Base-by-base conservation (phyloP, 2,329 filamentous ascomycete genomes). In the Rhexocercosporidium sp. region DNA sequence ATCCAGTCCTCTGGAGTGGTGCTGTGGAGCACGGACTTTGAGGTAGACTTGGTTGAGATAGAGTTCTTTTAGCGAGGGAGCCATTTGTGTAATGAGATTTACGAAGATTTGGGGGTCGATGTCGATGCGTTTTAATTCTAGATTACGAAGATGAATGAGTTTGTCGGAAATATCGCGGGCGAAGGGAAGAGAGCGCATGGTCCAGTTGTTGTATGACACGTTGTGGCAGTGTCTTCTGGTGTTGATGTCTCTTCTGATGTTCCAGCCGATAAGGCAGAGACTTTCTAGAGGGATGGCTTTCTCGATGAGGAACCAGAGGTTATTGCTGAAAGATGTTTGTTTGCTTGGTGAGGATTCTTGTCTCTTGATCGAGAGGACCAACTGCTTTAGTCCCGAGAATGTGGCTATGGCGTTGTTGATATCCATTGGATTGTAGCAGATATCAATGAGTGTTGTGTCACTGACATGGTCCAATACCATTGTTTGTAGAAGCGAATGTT, bases 361-460 rank as follows among this genome's bases (percentile, higher is more conserved):
- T 65, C 82, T 78, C 62, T 83, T 82, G 39, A 85, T 72, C 1
- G 81, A 82, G 59, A 86, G 69, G 41, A 84, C 78, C 20, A 86
- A 76, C 61, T 83, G 79, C 70, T 82, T 78, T 18, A 87, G 72
- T 1, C 76, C 74, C 29, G 75, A 70, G 22, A 86, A 78, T 1
- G 80, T 77, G 39, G 68, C 75, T 68, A 84, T 82, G 49, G 84
- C 81, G 70, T 86, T 85, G 70, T 76, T 76, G 16, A 86, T 78
- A 69, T 86, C 84, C 61, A 80, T 81, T 0, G 82, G 84, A 69
- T 86, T 86, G 66, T 81, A 79, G 80, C 82, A 85, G 3, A 86
- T 79, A 60, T 80, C 80, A 16, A 81, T 81, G 27, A 86, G 74
- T 20, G 83, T 80, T 9, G 80, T 78, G 67, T 86, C 83, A 7